Evolutionary conservation across 768 basidiomycete genomes (phyloP).

Genomic region (Kwoniella sp.): DNA sequence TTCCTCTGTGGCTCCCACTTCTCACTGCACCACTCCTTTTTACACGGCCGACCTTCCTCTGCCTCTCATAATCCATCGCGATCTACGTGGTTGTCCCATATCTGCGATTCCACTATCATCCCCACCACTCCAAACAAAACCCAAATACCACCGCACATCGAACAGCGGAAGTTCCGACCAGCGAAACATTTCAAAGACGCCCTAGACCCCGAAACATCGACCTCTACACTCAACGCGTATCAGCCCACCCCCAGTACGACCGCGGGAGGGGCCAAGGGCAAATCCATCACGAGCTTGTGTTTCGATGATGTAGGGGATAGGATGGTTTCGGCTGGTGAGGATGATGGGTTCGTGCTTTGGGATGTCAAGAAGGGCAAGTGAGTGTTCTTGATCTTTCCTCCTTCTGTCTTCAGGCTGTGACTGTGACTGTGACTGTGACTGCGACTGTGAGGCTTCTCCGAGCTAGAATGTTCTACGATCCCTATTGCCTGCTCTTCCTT

Average conservation of each 20-base stretch:
- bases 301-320: conserved; percentile 91
- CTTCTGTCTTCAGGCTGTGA: neutral
- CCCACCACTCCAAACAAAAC: too few relatives aligned
- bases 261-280: neutral
- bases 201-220: conserved; percentile 15
- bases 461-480: too few relatives aligned
- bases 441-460: too few relatives aligned
- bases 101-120: too few relatives aligned
- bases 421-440: too few relatives aligned
- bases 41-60: too few relatives aligned
- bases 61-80: too few relatives aligned
- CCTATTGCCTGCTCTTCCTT: neutral
- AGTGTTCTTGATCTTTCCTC: conserved; percentile 59
- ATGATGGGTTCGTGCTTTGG: conserved; percentile 88
- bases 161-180: conserved; percentile 13
- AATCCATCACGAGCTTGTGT: conserved; percentile 70
- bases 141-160: neutral
- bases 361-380: conserved; percentile 89
- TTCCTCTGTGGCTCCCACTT: too few relatives aligned
- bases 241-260: neutral
- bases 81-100: too few relatives aligned
- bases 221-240: neutral
- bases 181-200: conserved; percentile 29
- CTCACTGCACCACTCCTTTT: too few relatives aligned
- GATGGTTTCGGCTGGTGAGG: conserved; percentile 83